Evolutionary conservation across 2,329 filamentous ascomycete genomes (phyloP), one percentile per base, ranked within the genome.

Genomic region (Hymenoscyphus scutula): DNA sequence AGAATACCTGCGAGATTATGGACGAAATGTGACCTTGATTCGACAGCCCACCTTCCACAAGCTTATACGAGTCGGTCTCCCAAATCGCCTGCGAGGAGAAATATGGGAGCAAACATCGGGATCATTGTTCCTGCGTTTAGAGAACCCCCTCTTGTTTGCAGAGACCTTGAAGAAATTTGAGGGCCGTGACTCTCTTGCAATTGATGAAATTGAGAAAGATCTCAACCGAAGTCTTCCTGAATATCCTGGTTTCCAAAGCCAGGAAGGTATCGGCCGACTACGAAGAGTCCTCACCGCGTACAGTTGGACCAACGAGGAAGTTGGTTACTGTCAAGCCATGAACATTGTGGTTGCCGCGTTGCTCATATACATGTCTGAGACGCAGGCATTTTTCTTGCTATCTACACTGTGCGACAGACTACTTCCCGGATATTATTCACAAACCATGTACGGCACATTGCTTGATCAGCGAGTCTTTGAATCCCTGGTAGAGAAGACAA

Each of bases 271-370:
- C 68, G 91, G 89, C 53, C 85, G 95, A 23, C 81, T 99, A 65
- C 88, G 95, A 64, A 85, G 94, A 62, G 95, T 99, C 41, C 82
- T 99, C 61, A 98, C 94, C 1, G 95, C 95, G 4, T 99, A 99
- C 79, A 97, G 93, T 77, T 99, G 95, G 95, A 91, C 89, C 56
- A 95, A 99, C 72, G 85, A 91, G 59, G 92, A 97, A 68, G 93
- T 99, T 61, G 95, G 95, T 68, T 99, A 99, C 77, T 99, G 95
- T 76, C 95, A 99, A 77, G 95, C 95, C 65, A 99, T 99, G 95
- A 99, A 99, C 76, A 99, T 99, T 70, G 95, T 99, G 37, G 94
- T 97, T 60, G 95, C 95, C 19, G 95, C 95, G n/a, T 80, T 99
- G 62, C 83, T 99, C 70, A 99, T 99, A 81, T 98, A 98, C 80